A percentile compares a stretch with the other conserved stretches of the same genome.
Evolutionary conservation across 441 rosid species (phyloP).

Genomic region (Codiaeum variegatum): DNA sequence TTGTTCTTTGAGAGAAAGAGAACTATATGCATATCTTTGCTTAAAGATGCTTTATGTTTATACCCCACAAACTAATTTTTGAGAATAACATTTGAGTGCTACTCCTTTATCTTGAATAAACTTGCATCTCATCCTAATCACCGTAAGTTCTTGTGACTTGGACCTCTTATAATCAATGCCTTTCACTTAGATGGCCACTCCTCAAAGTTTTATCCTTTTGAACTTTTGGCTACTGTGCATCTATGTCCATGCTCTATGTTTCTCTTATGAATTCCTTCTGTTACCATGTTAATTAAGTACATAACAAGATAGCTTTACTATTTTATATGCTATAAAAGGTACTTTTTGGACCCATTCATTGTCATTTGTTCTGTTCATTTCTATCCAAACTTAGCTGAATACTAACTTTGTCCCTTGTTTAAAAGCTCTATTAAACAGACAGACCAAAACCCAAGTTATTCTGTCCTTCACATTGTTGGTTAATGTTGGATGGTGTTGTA

Average conservation of each 20-base stretch:
- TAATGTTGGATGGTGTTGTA: slow-evolving; percentile 15
- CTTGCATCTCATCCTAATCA: slow-evolving; percentile 29
- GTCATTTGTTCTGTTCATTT: neutral
- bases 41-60: slow-evolving; percentile 68
- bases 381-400: neutral
- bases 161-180: slow-evolving; percentile 24
- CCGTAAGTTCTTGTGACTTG: slow-evolving; percentile 19
- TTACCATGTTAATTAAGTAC: slow-evolving; percentile 8
- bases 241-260: slow-evolving; percentile 1
- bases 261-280: neutral
- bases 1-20: slow-evolving; percentile 25
- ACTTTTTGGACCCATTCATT: neutral
- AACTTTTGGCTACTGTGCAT: slow-evolving; percentile 11
- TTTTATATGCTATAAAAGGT: neutral
- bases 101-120: slow-evolving; percentile 28
- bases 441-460: slow-evolving; percentile 1
- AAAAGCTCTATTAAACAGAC: neutral
- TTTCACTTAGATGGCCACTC: slow-evolving; percentile 25
- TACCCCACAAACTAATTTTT: slow-evolving; percentile 50
- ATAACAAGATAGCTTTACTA: neutral
- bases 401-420: neutral
- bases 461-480: slow-evolving; percentile 10
- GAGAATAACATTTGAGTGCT: slow-evolving; percentile 35
- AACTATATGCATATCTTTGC: slow-evolving; percentile 45
- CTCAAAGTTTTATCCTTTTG: slow-evolving; percentile 12